Evolutionary conservation across 345 rosid species (phyloP).

Genomic region (Populus nigra): DNA sequence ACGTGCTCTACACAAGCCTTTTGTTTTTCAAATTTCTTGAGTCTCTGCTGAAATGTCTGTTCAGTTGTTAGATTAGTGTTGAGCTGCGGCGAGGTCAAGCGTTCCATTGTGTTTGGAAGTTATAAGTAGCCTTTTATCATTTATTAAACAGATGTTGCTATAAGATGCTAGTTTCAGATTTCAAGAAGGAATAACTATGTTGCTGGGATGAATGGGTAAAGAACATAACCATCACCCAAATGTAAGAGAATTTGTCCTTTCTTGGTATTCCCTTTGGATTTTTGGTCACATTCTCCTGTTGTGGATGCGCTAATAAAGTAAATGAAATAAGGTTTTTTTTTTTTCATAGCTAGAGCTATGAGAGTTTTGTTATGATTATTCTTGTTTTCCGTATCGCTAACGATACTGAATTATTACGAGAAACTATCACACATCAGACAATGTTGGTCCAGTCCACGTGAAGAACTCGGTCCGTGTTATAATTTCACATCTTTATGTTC

Average conservation of each 20-base stretch:
- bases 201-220: not conserved
- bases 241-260: not conserved
- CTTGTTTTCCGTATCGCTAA: not conserved
- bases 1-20: slow-evolving; percentile 7
- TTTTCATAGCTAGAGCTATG: not conserved
- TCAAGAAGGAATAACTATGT: not conserved
- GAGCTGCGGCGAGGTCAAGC: slow-evolving; percentile 6
- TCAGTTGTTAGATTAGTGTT: slow-evolving; percentile 28
- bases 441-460: too few relatives aligned
- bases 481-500: not conserved
- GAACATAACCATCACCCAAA: not conserved
- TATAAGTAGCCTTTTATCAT: slow-evolving; percentile 8
- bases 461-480: not conserved
- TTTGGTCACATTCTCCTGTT: not conserved
- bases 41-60: slow-evolving; percentile 13
- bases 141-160: slow-evolving; percentile 2
- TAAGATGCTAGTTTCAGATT: not conserved
- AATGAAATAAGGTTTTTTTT: not conserved
- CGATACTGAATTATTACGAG: not conserved
- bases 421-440: not conserved
- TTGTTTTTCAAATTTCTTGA: not conserved
- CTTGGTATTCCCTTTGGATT: not conserved
- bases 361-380: not conserved
- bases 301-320: not conserved
- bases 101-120: slow-evolving; percentile 19